Conservation (phyloP, 2,329 filamentous ascomycete genomes). For the Calycina herbarum region DNA sequence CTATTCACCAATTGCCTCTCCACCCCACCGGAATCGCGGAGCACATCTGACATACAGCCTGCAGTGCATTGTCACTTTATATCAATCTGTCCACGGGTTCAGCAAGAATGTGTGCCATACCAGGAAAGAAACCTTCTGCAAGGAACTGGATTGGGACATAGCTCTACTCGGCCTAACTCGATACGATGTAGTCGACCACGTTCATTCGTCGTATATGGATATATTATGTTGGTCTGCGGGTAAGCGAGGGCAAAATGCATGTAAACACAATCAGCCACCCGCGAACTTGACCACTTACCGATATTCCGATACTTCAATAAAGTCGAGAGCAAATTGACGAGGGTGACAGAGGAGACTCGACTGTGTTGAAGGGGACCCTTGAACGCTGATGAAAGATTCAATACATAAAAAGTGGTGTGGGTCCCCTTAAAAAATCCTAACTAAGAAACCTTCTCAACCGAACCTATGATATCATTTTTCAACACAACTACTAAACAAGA, state of each 20-base stretch:
- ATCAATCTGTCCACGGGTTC: neutral
- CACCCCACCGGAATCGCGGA: neutral
- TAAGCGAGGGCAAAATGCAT: neutral
- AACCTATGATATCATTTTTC: too few relatives aligned
- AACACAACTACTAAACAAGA: too few relatives aligned
- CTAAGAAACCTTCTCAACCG: too few relatives aligned
- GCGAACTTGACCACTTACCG: neutral
- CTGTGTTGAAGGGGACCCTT: too few relatives aligned
- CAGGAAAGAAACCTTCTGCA: neutral
- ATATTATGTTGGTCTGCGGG: neutral
- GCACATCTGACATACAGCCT: constrained; percentile 2
- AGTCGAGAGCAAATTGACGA: neutral
- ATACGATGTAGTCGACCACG: neutral
- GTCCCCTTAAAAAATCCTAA: too few relatives aligned
- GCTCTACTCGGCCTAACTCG: neutral
- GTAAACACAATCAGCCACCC: neutral
- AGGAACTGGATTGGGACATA: neutral
- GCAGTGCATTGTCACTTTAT: neutral
- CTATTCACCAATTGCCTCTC: neutral
- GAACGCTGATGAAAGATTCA: too few relatives aligned
- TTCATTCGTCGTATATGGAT: neutral
- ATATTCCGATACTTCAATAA: neutral
- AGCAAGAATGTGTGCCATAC: neutral
- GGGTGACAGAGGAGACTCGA: neutral
- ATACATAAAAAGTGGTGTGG: too few relatives aligned